Evolutionary conservation across 1,139 yeast species (phyloP).

Genomic region (Suhomyces yuchorum): DNA sequence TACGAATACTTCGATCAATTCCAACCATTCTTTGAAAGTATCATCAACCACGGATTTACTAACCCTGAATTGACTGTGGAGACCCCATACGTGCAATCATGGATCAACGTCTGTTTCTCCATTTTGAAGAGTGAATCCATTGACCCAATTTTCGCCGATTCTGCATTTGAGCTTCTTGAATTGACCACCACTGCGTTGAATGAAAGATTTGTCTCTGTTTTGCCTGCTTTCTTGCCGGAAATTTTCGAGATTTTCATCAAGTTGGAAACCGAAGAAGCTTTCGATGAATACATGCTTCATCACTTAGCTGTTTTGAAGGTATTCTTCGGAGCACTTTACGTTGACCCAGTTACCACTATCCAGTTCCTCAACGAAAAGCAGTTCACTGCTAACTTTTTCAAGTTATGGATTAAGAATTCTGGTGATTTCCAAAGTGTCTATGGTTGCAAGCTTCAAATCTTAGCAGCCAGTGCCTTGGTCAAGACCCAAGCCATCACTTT

Average conservation of each 20-base stretch:
- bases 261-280: slow-evolving; percentile 43
- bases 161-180: slow-evolving; percentile 46
- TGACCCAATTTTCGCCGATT: slow-evolving; percentile 47
- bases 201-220: slow-evolving; percentile 33
- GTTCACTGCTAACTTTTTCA: slow-evolving; percentile 41
- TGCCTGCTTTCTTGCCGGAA: slow-evolving; percentile 41
- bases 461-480: slow-evolving; percentile 41
- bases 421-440: slow-evolving; percentile 55
- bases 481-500: slow-evolving; percentile 17
- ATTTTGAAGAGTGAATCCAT: slow-evolving; percentile 37
- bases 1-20: slow-evolving; percentile 53
- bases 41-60: slow-evolving; percentile 50
- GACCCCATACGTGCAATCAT: slow-evolving; percentile 41
- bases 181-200: slow-evolving; percentile 43
- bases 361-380: slow-evolving; percentile 41
- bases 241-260: slow-evolving; percentile 37
- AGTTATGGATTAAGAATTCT: slow-evolving; percentile 52
- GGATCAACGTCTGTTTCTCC: slow-evolving; percentile 41
- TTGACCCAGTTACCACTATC: slow-evolving; percentile 43
- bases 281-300: slow-evolving; percentile 52
- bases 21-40: slow-evolving; percentile 51
- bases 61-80: slow-evolving; percentile 36
- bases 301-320: slow-evolving; percentile 48
- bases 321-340: slow-evolving; percentile 42
- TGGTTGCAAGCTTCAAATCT: slow-evolving; percentile 56